Conservation (phyloP, 2,329 filamentous ascomycete species). For the Fonsecaea multimorphosa region DNA sequence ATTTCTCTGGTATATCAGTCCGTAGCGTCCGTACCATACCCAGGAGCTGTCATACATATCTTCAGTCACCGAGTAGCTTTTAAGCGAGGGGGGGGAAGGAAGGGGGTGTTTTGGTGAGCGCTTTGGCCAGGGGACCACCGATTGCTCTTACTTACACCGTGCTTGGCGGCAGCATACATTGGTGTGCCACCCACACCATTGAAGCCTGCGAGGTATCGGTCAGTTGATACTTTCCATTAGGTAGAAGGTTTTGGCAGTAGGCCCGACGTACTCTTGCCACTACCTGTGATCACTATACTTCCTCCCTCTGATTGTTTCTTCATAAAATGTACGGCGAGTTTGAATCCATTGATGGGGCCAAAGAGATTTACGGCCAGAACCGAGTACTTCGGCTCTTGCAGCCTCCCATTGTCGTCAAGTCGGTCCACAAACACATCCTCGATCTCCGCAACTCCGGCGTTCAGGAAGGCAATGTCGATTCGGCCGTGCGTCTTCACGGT, state of each 20-base stretch:
- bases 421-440: not conserved
- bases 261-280: not conserved
- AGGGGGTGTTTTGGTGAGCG: too few relatives aligned
- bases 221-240: too few relatives aligned
- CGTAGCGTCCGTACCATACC: not conserved
- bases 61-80: not conserved
- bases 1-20: not conserved
- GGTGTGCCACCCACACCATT: not conserved
- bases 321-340: conserved; percentile 4
- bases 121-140: too few relatives aligned
- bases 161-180: not conserved
- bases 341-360: conserved; percentile 4
- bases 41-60: not conserved
- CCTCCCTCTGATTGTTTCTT: not conserved
- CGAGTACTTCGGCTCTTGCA: not conserved
- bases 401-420: not conserved
- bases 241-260: too few relatives aligned
- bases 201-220: too few relatives aligned
- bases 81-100: not conserved
- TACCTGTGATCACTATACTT: not conserved
- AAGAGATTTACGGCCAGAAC: conserved; percentile 6
- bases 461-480: not conserved
- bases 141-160: not conserved
- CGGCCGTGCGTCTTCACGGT: not conserved
- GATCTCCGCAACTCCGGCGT: not conserved